These are phyloP conservation scores for Sarocladium strictum DNA, from an alignment of 2,329 filamentous ascomycete genomes.

Conservation along the genomic window DNA sequence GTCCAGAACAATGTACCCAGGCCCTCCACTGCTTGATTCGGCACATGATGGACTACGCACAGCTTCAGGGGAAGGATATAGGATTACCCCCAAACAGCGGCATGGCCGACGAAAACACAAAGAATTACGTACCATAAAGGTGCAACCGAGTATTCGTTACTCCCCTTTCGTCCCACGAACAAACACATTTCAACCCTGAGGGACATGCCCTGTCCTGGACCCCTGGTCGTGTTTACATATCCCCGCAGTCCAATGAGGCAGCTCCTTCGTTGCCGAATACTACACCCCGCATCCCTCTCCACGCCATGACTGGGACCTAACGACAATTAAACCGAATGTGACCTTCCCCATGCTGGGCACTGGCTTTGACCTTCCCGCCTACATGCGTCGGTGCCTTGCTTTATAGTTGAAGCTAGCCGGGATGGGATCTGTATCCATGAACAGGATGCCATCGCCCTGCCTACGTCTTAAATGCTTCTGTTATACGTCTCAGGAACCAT, in stretches of 20 bases:
- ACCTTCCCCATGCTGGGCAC: neutral
- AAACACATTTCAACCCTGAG: no score
- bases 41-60: no score
- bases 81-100: no score
- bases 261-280: neutral
- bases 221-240: neutral
- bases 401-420: neutral
- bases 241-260: neutral
- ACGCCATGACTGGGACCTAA: neutral
- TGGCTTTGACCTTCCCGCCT: neutral
- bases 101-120: no score
- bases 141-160: no score
- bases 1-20: no score
- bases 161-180: no score
- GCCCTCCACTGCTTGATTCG: no score
- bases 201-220: no score
- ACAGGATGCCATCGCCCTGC: neutral
- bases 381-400: neutral
- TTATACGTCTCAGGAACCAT: neutral
- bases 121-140: no score
- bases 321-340: neutral
- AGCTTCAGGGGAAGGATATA: no score
- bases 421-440: neutral
- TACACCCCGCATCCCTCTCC: neutral
- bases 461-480: neutral